These are phyloP conservation scores for Brassica incana DNA, from an alignment of 345 rosid genomes.

Conservation along the genomic window DNA sequence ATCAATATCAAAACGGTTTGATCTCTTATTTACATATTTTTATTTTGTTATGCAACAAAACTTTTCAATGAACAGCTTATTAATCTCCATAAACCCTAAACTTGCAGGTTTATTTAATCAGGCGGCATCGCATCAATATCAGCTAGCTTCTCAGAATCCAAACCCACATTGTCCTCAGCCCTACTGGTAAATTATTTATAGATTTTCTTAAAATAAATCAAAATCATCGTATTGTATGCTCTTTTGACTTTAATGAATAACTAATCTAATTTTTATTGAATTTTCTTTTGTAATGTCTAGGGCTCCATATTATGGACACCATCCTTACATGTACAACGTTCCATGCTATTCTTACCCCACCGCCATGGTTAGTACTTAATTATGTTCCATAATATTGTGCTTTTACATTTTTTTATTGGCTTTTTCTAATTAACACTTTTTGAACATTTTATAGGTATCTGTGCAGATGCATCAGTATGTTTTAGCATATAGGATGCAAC, in stretches of 20 bases:
- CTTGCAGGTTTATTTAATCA: not conserved
- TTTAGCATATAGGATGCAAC: not conserved
- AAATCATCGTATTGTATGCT: not conserved
- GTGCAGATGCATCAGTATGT: not conserved
- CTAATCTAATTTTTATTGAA: not conserved
- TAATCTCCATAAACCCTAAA: not conserved
- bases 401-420: not conserved
- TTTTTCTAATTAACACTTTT: not conserved
- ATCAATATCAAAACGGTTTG: not conserved
- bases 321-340: not conserved
- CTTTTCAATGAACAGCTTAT: not conserved
- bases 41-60: not conserved
- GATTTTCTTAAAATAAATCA: not conserved
- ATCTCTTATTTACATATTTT: not conserved
- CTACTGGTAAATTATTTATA: slow-evolving; percentile 3
- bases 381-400: not conserved
- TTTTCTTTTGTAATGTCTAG: not conserved
- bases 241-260: not conserved
- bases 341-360: not conserved
- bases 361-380: slow-evolving; percentile 9
- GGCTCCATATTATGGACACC: not conserved
- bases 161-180: not conserved
- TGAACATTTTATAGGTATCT: not conserved
- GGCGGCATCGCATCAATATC: not conserved
- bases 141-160: not conserved